phyloP scores from a whole-genome alignment of 371 early-diverging fungal genomes.

The Saksenaea vasiformis region DNA sequence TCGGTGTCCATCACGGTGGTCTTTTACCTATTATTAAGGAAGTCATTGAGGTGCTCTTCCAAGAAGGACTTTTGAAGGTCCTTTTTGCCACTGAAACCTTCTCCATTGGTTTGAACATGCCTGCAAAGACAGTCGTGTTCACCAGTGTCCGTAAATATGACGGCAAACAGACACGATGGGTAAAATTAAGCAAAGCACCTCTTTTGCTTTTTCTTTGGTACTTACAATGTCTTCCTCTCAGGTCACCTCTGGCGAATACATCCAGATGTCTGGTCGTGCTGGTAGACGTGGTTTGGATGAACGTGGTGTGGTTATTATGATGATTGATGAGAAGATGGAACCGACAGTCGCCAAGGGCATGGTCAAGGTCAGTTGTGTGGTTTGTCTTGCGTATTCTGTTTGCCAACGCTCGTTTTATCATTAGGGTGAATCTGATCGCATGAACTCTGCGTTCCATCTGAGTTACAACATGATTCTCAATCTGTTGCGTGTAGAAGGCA shows the following conservation, averaged over 20 bases:
- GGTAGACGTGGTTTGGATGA: slow-evolving; percentile 98
- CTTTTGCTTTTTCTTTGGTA: neutral
- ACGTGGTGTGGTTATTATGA: slow-evolving; percentile 97
- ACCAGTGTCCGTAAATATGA: slow-evolving; percentile 98
- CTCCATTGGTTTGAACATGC: slow-evolving; percentile 99
- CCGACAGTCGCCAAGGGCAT: slow-evolving; percentile 91
- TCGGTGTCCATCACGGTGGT: slow-evolving; percentile 99
- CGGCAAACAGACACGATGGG: slow-evolving; percentile 87
- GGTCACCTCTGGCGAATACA: slow-evolving; percentile 95
- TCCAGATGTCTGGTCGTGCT: slow-evolving; percentile 99
- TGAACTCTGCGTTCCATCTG: slow-evolving; percentile 97
- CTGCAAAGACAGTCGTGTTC: slow-evolving; percentile 99
- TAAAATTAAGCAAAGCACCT: slow-evolving; percentile 34
- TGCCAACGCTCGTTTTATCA: neutral
- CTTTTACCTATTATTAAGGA: slow-evolving; percentile 99
- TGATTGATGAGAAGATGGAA: slow-evolving; percentile 97
- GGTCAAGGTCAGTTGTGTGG: slow-evolving; percentile 68
- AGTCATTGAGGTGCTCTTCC: slow-evolving; percentile 99
- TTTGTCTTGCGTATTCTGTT: neutral
- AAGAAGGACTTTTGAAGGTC: slow-evolving; percentile 97
- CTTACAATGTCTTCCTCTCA: neutral
- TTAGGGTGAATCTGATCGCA: slow-evolving; percentile 85
- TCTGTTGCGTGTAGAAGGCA: slow-evolving; percentile 95
- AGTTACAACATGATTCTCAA: slow-evolving; percentile 99
- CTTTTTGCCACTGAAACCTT: slow-evolving; percentile 99